Conservation (phyloP, 2,329 filamentous ascomycete species). For the Coccinonectria pachysandricola region DNA sequence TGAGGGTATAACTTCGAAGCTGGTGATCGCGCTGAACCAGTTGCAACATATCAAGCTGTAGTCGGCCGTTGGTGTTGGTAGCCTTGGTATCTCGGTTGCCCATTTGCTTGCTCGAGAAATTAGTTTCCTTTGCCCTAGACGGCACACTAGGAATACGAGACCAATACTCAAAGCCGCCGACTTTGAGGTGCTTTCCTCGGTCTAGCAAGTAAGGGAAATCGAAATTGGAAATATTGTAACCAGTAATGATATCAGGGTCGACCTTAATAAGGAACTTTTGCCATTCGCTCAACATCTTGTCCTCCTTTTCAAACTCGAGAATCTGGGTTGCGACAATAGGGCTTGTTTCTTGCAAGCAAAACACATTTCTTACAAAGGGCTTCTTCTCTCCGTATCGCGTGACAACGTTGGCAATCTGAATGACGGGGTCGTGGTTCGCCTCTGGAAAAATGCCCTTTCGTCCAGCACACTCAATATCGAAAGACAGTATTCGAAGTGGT, state of each 20-base stretch:
- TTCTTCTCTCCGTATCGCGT: constrained; percentile 92
- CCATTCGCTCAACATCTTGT: constrained; percentile 88
- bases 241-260: constrained; percentile 94
- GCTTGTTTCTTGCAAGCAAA: constrained; percentile 86
- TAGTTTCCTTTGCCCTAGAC: constrained; percentile 67
- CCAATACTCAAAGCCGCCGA: constrained; percentile 75
- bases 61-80: constrained; percentile 86
- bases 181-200: constrained; percentile 74
- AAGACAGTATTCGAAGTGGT: constrained; percentile 81
- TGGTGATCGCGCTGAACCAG: constrained; percentile 92
- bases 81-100: constrained; percentile 89
- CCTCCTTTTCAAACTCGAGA: constrained; percentile 69
- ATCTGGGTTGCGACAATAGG: constrained; percentile 92
- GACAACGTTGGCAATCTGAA: constrained; percentile 95
- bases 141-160: constrained; percentile 62
- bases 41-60: constrained; percentile 92
- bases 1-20: constrained; percentile 90
- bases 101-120: constrained; percentile 97
- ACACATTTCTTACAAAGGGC: constrained; percentile 92
- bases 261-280: constrained; percentile 80
- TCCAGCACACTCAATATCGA: constrained; percentile 97
- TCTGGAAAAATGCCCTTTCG: constrained; percentile 97
- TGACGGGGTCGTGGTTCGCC: constrained; percentile 82
- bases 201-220: constrained; percentile 95
- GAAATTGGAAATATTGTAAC: constrained; percentile 98